Conservation (phyloP, 208 protist species). For the Leishmania lainsoni region DNA sequence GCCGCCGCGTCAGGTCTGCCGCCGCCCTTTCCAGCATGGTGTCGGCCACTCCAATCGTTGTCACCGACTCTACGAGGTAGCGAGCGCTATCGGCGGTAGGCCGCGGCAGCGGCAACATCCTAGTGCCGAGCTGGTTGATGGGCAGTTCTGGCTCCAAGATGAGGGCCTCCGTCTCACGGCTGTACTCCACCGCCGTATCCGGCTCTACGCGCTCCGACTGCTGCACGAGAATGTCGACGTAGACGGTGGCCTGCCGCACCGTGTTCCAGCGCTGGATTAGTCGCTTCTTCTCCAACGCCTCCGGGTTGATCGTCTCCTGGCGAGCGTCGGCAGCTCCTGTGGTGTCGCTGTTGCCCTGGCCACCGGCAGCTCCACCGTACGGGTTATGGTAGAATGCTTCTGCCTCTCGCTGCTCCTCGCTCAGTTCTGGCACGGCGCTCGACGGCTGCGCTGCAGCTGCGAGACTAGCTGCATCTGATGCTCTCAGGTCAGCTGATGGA, state of each 20-base stretch:
- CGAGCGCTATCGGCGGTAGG: slow-evolving; percentile 43
- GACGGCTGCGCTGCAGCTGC: neutral
- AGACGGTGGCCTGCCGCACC: slow-evolving; percentile 61
- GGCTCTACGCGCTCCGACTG: slow-evolving; percentile 68
- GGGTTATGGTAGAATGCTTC: slow-evolving; percentile 31
- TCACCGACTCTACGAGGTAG: slow-evolving; percentile 53
- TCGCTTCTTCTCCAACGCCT: slow-evolving; percentile 52
- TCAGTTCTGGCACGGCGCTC: slow-evolving; percentile 1
- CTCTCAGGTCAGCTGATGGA: neutral
- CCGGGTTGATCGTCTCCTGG: slow-evolving; percentile 20
- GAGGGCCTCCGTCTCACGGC: slow-evolving; percentile 64
- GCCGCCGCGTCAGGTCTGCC: slow-evolving; percentile 12
- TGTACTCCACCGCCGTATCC: slow-evolving; percentile 68
- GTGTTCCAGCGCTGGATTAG: slow-evolving; percentile 60
- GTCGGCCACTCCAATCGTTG: slow-evolving; percentile 13
- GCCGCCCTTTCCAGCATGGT: slow-evolving; percentile 18
- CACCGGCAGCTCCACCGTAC: slow-evolving; percentile 18
- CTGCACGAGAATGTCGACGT: slow-evolving; percentile 82
- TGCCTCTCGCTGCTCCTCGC: slow-evolving; percentile 19
- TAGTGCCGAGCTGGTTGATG: slow-evolving; percentile 27
- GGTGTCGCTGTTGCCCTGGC: neutral
- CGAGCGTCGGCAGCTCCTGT: neutral
- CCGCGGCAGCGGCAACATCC: slow-evolving; percentile 56
- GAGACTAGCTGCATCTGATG: neutral
- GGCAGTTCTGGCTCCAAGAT: slow-evolving; percentile 63